Evolutionary conservation across 2,329 filamentous ascomycete species (phyloP).

Genomic region (Calonectria multiphialidica): DNA sequence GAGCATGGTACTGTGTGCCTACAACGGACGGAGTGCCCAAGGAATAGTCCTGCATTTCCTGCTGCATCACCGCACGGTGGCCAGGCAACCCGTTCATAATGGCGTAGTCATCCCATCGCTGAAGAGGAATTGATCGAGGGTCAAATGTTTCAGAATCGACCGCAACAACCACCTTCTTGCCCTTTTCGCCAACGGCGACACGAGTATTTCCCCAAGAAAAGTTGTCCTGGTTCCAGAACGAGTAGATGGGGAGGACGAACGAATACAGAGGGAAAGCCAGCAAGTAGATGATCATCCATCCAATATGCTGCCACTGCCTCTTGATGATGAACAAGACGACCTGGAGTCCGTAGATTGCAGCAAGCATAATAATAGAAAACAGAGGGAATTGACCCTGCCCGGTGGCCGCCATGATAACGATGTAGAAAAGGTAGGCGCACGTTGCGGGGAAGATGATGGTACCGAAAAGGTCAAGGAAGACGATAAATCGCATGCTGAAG

Average conservation of each 20-base stretch:
- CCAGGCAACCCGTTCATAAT: constrained; percentile 88
- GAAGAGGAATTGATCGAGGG: constrained; percentile 90
- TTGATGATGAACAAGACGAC: constrained; percentile 96
- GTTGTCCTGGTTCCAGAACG: constrained; percentile 99
- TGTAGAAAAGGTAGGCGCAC: constrained; percentile 88
- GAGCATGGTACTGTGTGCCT: not conserved
- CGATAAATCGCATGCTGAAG: constrained; percentile 97
- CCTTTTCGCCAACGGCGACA: constrained; percentile 95
- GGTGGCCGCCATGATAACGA: constrained; percentile 65
- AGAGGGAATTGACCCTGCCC: constrained; percentile 81
- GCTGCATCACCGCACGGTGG: constrained; percentile 77
- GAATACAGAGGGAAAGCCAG: constrained; percentile 94
- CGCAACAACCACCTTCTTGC: constrained; percentile 87
- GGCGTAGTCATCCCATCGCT: constrained; percentile 98
- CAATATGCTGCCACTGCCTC: constrained; percentile 96
- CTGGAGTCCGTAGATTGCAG: constrained; percentile 93
- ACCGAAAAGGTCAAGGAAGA: constrained; percentile 93
- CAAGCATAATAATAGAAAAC: constrained; percentile 90
- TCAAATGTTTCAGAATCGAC: constrained; percentile 89
- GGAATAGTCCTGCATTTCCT: constrained; percentile 82
- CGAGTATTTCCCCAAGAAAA: constrained; percentile 99
- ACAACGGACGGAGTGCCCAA: constrained; percentile 65
- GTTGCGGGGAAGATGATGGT: constrained; percentile 93
- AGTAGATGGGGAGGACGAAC: constrained; percentile 91
- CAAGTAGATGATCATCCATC: constrained; percentile 99